Conservation (phyloP, 352 stramenopile species). For the Phytophthora europaea region DNA sequence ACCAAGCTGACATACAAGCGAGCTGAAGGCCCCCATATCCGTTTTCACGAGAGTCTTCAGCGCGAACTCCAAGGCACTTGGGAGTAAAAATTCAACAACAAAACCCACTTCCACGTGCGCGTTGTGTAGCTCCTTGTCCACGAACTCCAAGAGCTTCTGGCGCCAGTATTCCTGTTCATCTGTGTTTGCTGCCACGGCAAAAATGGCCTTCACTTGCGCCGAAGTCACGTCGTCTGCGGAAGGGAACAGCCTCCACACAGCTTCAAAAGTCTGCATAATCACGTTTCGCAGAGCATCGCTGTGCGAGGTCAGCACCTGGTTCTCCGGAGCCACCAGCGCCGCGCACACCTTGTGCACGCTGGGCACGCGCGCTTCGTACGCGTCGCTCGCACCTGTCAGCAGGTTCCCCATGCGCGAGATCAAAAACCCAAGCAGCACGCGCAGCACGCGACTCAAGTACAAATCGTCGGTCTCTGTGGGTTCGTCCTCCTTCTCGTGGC, state of each 20-base stretch:
- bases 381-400: slow-evolving; percentile 46
- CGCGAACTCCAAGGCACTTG: slow-evolving; percentile 62
- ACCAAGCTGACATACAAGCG: slow-evolving; percentile 64
- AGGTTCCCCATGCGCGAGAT: slow-evolving; percentile 69
- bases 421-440: slow-evolving; percentile 64
- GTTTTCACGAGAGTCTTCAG: slow-evolving; percentile 53
- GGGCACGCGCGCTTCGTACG: slow-evolving; percentile 43
- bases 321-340: slow-evolving; percentile 46
- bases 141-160: slow-evolving; percentile 59
- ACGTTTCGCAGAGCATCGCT: slow-evolving; percentile 51
- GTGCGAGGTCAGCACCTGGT: slow-evolving; percentile 54
- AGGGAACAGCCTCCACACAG: slow-evolving; percentile 76
- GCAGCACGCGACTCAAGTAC: slow-evolving; percentile 77
- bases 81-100: slow-evolving; percentile 64
- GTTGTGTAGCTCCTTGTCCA: slow-evolving; percentile 63
- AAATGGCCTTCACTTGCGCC: slow-evolving; percentile 59
- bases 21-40: slow-evolving; percentile 57
- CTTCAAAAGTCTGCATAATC: slow-evolving; percentile 65
- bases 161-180: slow-evolving; percentile 56
- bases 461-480: slow-evolving; percentile 56
- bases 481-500: slow-evolving; percentile 22
- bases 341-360: slow-evolving; percentile 59
- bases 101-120: slow-evolving; percentile 61
- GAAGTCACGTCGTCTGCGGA: slow-evolving; percentile 43
- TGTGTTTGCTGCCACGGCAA: slow-evolving; percentile 34